Percentiles rank a stretch among this genome's conserved stretches.
phyloP scores from a whole-genome alignment of 2,329 filamentous ascomycete genomes.

The Penicillium frequentans region DNA sequence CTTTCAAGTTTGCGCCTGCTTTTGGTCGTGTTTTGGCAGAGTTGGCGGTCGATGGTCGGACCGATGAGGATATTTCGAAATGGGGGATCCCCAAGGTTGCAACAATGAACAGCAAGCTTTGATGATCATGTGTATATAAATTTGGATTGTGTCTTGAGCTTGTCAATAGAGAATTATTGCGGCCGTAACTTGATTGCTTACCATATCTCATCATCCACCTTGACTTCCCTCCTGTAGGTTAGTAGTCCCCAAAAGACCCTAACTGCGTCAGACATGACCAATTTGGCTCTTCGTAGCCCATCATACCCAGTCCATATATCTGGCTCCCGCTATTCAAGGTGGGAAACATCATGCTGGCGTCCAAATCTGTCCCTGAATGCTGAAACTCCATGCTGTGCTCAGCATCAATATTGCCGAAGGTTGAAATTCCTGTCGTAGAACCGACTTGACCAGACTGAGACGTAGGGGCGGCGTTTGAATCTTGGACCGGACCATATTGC shows the following conservation, averaged over 20 bases:
- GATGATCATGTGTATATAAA: background rate
- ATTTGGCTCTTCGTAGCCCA: slow-evolving; percentile 7
- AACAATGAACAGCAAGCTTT: slow-evolving; percentile 12
- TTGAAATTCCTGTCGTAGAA: background rate
- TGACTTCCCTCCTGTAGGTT: background rate
- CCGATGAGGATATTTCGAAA: slow-evolving; percentile 26
- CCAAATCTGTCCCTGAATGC: background rate
- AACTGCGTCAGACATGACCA: slow-evolving; percentile 12
- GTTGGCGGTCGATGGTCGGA: slow-evolving; percentile 25
- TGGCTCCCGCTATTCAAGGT: background rate
- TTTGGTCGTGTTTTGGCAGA: slow-evolving; percentile 27
- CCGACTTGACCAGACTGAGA: background rate
- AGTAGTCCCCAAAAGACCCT: slow-evolving; percentile 9
- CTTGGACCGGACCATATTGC: background rate
- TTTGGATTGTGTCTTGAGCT: background rate
- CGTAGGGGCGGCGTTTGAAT: background rate
- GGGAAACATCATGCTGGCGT: background rate
- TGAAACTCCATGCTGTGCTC: background rate
- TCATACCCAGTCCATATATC: background rate
- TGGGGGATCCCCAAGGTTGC: slow-evolving; percentile 19
- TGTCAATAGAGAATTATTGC: background rate
- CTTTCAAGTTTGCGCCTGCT: slow-evolving; percentile 28
- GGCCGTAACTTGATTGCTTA: background rate
- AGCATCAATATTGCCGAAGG: background rate
- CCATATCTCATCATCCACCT: background rate